Evolutionary conservation across 257 asterid genomes (phyloP), one percentile per base, ranked within the genome.

Genomic region (Datura wrightii): DNA sequence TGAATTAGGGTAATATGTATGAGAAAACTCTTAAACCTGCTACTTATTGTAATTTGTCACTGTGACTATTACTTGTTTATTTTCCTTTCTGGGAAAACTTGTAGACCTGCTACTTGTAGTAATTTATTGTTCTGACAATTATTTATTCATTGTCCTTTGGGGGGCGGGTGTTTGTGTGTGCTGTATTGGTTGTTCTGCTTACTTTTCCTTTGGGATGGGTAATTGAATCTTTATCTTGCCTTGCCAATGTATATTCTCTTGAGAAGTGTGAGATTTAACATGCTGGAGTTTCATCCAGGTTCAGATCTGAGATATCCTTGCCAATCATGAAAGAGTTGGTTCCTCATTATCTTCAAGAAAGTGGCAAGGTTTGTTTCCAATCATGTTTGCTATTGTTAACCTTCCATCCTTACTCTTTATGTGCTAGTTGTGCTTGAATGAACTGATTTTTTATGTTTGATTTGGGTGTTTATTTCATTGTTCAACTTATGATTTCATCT

Each of bases 301-400:
- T 89, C 83, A 95, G 92, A 88, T 91, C 99, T 67, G 99, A 97
- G 85, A 92, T 97, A 79, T 91, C 98, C 70, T 86, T 97, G 84
- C 98, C 98, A 72, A 85, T 97, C 79, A 92, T 93, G 97, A 93
- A 89, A 89, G 99, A 97, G 90, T 88, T 97, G 93, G 92, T 91
- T 83, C 98, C 95, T 10, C 98, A 95, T 82, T 97, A 97, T 90
- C 97, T 97, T 84, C 99, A 97, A 89, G 99, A 97, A 84, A 89
- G 89, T 93, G 93, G 90, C 90, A 92, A 92, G 98, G 99, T 96
- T 92, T 62, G 88, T 84, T 63, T 71, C 65, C 46, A 5, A 24
- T 65, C 19, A 48, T 48, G 80, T 48, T 48, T 74, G 80, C 19
- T 31, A 71, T 19, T 56, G 83, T 79, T 79, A 87, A 88, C 80